Conservation (phyloP, 139 green algal genomes). For the Medakamo hakoo region DNA sequence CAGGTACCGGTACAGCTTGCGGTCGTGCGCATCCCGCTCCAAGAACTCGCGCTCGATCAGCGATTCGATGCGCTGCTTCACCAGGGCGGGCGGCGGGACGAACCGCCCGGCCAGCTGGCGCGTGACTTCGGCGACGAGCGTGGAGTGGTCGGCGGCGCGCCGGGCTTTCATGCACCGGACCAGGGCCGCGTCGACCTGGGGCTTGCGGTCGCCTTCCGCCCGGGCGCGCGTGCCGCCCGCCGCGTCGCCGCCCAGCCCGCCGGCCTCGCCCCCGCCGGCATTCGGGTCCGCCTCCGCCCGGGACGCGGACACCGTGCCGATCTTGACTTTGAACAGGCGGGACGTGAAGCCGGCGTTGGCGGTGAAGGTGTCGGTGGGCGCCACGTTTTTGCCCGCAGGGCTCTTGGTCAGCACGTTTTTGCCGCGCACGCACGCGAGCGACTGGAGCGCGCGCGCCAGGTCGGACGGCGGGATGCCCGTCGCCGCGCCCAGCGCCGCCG, state of each 20-base stretch:
- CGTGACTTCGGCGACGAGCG: slow-evolving; percentile 83
- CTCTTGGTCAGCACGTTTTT: slow-evolving; percentile 85
- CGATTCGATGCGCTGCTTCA: slow-evolving; percentile 97
- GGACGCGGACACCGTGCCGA: slow-evolving; percentile 28
- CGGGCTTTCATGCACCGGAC: slow-evolving; percentile 95
- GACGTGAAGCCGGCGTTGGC: slow-evolving; percentile 75
- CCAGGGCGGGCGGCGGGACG: slow-evolving; percentile 64
- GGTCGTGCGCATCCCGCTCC: slow-evolving; percentile 75
- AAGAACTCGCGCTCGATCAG: slow-evolving; percentile 97
- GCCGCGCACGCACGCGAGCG: slow-evolving; percentile 57
- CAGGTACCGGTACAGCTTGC: slow-evolving; percentile 79
- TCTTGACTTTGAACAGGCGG: slow-evolving; percentile 73
- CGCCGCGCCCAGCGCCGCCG: slow-evolving; percentile 37
- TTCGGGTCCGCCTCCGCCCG: too few relatives aligned
- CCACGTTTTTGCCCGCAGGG: slow-evolving; percentile 67
- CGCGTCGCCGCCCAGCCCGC: slow-evolving; percentile 23
- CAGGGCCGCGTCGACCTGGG: slow-evolving; percentile 94
- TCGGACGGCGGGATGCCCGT: slow-evolving; percentile 69
- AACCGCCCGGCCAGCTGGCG: slow-evolving; percentile 74
- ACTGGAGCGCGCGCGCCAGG: slow-evolving; percentile 76
- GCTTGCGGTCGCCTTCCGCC: slow-evolving; percentile 95
- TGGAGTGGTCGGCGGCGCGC: slow-evolving; percentile 76
- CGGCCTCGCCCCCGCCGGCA: too few relatives aligned
- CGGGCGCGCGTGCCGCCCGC: slow-evolving; percentile 76
- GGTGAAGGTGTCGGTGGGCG: slow-evolving; percentile 62